Conservation (phyloP, 2,329 filamentous ascomycete species). For the Fusarium avenaceum region DNA sequence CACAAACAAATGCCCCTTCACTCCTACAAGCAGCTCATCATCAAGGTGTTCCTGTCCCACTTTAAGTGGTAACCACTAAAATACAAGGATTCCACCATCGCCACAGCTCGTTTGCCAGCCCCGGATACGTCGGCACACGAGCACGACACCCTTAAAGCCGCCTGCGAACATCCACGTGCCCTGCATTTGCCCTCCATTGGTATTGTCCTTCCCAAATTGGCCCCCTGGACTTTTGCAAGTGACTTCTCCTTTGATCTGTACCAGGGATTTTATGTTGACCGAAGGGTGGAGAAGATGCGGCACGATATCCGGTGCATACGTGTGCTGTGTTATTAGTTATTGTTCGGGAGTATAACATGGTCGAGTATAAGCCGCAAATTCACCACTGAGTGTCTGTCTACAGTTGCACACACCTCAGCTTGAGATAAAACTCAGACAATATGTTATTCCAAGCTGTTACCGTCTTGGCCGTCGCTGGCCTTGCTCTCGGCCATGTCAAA, state of each 20-base stretch:
- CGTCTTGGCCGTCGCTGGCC: slow-evolving; percentile 47
- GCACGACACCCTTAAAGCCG: neutral
- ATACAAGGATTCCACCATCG: slow-evolving; percentile 1
- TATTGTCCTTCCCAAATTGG: neutral
- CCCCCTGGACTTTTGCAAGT: neutral
- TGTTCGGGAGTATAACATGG: neutral
- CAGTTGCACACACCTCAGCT: neutral
- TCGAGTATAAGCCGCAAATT: neutral
- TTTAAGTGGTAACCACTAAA: neutral
- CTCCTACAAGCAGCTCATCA: neutral
- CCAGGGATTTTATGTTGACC: slow-evolving; percentile 11
- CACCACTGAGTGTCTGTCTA: neutral
- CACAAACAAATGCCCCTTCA: neutral
- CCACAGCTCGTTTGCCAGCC: neutral
- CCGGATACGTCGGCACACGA: slow-evolving; percentile 44
- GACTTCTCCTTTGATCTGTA: neutral
- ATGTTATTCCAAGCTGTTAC: slow-evolving; percentile 44
- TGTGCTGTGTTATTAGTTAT: neutral
- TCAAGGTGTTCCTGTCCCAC: neutral
- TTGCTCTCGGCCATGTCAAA: slow-evolving; percentile 42
- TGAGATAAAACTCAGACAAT: neutral
- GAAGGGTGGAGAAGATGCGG: slow-evolving; percentile 22
- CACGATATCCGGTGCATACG: slow-evolving; percentile 17
- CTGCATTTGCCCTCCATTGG: slow-evolving; percentile 27
- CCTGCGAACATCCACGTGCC: slow-evolving; percentile 31